Conservation (phyloP, 768 basidiomycete genomes). For the Leucosporidium creatinivorum region DNA sequence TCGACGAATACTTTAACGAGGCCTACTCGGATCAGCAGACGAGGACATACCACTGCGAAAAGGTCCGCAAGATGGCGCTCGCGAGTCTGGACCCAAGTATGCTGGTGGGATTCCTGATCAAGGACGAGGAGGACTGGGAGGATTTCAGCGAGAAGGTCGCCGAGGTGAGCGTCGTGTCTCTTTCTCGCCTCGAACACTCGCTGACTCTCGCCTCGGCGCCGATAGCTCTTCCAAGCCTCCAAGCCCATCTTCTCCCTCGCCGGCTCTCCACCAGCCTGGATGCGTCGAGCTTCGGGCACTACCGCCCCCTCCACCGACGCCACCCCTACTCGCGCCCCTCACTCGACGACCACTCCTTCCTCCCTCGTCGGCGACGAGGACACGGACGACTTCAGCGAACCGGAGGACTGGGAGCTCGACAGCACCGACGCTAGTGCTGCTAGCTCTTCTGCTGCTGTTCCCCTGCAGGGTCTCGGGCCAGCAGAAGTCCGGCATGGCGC, state of each 20-base stretch:
- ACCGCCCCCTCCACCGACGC: background rate
- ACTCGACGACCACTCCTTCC: conserved; percentile 5
- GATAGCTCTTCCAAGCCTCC: conserved; percentile 47
- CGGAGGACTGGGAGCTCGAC: conserved; percentile 61
- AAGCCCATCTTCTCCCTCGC: conserved; percentile 77
- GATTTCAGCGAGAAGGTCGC: conserved; percentile 66
- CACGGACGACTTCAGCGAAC: conserved; percentile 72
- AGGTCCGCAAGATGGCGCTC: conserved; percentile 87
- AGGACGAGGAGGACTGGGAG: conserved; percentile 73
- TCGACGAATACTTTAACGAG: conserved; percentile 50
- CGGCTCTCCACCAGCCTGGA: conserved; percentile 78
- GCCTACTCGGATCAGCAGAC: conserved; percentile 69
- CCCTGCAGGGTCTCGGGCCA: background rate
- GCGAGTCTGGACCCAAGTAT: conserved; percentile 90
- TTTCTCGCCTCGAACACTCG: conserved; percentile 4
- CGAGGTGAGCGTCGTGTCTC: conserved; percentile 49
- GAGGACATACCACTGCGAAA: conserved; percentile 92
- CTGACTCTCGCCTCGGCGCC: background rate
- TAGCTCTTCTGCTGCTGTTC: background rate
- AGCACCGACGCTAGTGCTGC: conserved; percentile 30
- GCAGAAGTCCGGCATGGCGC: background rate
- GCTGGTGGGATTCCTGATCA: conserved; percentile 85
- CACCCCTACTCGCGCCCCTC: background rate
- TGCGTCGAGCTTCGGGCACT: conserved; percentile 18
- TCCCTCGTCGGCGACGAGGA: conserved; percentile 40